Base-by-base conservation (phyloP, 768 basidiomycete species). In the Pholiota microspora region DNA sequence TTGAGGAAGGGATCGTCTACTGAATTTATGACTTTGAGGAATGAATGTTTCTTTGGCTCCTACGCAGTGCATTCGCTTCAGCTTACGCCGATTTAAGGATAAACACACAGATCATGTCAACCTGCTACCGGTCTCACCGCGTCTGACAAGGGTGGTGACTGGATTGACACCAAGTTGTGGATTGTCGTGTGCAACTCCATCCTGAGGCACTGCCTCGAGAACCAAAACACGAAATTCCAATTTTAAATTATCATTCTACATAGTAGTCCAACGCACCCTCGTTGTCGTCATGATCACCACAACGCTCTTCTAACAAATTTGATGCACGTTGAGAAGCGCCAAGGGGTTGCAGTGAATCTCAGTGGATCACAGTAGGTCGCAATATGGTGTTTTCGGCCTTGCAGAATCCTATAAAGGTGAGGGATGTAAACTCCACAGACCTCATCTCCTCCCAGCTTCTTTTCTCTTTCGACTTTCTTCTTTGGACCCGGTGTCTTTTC, bases 401-500 rank as follows among this genome's bases (percentile, higher is more conserved):
- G 40, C 7, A 42, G 18, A 42, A 7, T 23, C 12, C 6, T 42
- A 42, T 42, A 42, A 42, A 42, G 40, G 5, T 16, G 40, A 23
- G 21, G 29, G 29, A 46, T 24, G 2, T 15, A 32, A n/a, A n/a
- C 2, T 7, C 28, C 6, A 32, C 6, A n/a, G 28, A 5, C 24
- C 4, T 35, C 48, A 10, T 34, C 32, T 23, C 48, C 32, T 21
- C 15, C 5, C 23, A 35, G 13, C 32, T 49, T 9, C 32, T 35
- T 35, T 16, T 32, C 27, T 49, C 48, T 49, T 49, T 49, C 48
- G 15, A 32, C 32, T 18, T 35, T 49, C 24, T 35, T 49, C 32
- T 49, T 32, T 10, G 34, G 48, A 35, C 48, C 48, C 24, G 48
- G 48, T 49, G 48, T 49, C 48, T 35, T 24, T 21, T 49, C 35